Evolutionary conservation across 2,329 filamentous ascomycete species (phyloP), one percentile per base, ranked within the genome.

Genomic region (Fusarium sp.): DNA sequence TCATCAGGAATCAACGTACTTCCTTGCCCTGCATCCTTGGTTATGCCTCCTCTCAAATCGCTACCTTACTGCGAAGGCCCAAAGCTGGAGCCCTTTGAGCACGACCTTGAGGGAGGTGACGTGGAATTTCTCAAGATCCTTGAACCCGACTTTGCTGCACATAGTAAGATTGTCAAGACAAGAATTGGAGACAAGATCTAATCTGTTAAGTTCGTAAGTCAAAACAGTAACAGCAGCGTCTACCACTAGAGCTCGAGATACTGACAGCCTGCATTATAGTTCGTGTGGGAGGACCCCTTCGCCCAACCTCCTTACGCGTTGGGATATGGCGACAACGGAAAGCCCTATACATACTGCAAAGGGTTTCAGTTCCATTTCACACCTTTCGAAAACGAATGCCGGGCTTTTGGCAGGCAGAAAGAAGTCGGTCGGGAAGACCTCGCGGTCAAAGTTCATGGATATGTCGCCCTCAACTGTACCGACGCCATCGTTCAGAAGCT

Each of bases 311-410:
- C 47, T 13, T 52, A 52, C 30, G 13, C 30, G 7, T 13, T 8
- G 9, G 21, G 9, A 18, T 52, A 52, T 33, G n/a, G 18, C 11
- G 32, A 50, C 15, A 23, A 12, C n/a, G 1, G 10, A 47, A 19
- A 3, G 2, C 13, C 18, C 15, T 5, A 18, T 5, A 5, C 3
- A 21, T 58, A 42, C n/a, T 65, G 43, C 0, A 2, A 58, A 7
- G 16, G 15, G 2, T 70, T 70, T 21, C 12, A 65, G 2, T 15
- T 9, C 8, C 21, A 67, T n/a, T 71, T 67, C 1, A 38, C 19
- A 7, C 61, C 68, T 3, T 71, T 71, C 3, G 50, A 71, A 37
- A 66, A 52, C 9, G 68, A 71, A 6, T 67, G 67, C 15, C 61
- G 68, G 10, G 67, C 67, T 12, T 71, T 60, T 18, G 68, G 47